Conservation (phyloP, 2,329 filamentous ascomycete genomes). For the Cordyceps javanica region DNA sequence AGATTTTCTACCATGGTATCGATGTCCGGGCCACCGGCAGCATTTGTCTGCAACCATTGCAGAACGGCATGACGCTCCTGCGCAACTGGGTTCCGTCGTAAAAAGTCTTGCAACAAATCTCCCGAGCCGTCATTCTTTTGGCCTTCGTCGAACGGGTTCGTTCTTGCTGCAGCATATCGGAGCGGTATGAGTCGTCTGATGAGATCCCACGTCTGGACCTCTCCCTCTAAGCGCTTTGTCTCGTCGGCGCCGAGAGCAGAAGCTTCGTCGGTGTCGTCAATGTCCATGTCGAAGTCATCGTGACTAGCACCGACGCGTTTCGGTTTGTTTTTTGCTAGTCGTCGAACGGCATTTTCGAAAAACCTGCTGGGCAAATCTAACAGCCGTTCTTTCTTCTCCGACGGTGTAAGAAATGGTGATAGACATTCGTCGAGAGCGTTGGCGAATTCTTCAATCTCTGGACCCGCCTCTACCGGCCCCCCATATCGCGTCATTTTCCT, state of each 20-base stretch:
- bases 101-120: slow-evolving; percentile 60
- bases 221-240: slow-evolving; percentile 60
- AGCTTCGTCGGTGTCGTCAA: slow-evolving; percentile 43
- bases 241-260: slow-evolving; percentile 21
- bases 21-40: slow-evolving; percentile 64
- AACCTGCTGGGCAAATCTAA: slow-evolving; percentile 56
- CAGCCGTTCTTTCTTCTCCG: slow-evolving; percentile 59
- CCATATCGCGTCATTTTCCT: not conserved
- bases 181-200: slow-evolving; percentile 68
- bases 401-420: slow-evolving; percentile 37
- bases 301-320: slow-evolving; percentile 26
- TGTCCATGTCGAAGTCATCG: slow-evolving; percentile 49
- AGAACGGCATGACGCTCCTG: slow-evolving; percentile 74
- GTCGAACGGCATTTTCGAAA: slow-evolving; percentile 43
- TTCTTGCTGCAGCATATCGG: slow-evolving; percentile 45
- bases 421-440: slow-evolving; percentile 73
- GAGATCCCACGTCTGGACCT: slow-evolving; percentile 87
- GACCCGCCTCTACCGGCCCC: slow-evolving; percentile 54
- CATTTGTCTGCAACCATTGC: slow-evolving; percentile 78
- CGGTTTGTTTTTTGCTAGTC: slow-evolving; percentile 26
- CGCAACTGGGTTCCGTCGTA: slow-evolving; percentile 65
- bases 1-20: slow-evolving; percentile 70
- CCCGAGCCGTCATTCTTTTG: slow-evolving; percentile 19
- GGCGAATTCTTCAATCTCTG: slow-evolving; percentile 83
- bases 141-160: slow-evolving; percentile 21